Conservation (phyloP, 2,329 filamentous ascomycete species). For the Ustulina deusta region DNA sequence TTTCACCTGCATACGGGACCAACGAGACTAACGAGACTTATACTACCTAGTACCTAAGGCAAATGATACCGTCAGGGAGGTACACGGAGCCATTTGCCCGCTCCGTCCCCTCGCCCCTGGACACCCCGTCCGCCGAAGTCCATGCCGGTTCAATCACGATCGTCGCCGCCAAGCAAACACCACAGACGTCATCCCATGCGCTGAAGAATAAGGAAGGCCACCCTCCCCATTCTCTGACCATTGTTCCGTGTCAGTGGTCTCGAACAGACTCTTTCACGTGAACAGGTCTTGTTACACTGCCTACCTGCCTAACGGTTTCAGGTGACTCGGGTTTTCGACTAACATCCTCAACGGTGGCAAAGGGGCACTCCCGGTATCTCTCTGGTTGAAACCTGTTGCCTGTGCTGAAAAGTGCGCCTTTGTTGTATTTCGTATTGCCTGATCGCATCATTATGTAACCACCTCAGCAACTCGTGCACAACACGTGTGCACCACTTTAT, state of each 20-base stretch:
- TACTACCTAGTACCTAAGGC: too few species aligned
- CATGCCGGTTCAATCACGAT: constrained; percentile 18
- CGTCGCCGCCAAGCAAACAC: constrained; percentile 18
- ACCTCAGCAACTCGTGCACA: too few species aligned
- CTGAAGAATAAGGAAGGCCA: background rate
- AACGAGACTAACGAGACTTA: too few species aligned
- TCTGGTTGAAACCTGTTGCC: background rate
- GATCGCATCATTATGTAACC: too few species aligned
- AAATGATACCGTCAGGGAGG: background rate
- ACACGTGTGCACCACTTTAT: too few species aligned
- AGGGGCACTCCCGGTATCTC: background rate
- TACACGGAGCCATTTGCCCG: background rate
- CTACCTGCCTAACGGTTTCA: constrained; percentile 17
- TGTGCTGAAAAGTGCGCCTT: background rate
- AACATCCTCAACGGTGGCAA: background rate
- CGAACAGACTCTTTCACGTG: constrained; percentile 2
- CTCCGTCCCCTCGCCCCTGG: constrained; percentile 12
- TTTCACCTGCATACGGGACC: constrained; percentile 16
- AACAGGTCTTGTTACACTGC: background rate
- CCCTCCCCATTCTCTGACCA: background rate
- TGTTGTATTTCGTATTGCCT: too few species aligned
- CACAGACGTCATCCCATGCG: constrained; percentile 16
- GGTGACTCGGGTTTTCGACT: constrained; percentile 9
- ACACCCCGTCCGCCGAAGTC: constrained; percentile 21
- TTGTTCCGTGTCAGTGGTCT: constrained; percentile 22